Percentiles rank a stretch among this genome's conserved stretches.
These are phyloP conservation scores for Cadophora malorum DNA, from an alignment of 2,329 filamentous ascomycete genomes.

Conservation along the genomic window DNA sequence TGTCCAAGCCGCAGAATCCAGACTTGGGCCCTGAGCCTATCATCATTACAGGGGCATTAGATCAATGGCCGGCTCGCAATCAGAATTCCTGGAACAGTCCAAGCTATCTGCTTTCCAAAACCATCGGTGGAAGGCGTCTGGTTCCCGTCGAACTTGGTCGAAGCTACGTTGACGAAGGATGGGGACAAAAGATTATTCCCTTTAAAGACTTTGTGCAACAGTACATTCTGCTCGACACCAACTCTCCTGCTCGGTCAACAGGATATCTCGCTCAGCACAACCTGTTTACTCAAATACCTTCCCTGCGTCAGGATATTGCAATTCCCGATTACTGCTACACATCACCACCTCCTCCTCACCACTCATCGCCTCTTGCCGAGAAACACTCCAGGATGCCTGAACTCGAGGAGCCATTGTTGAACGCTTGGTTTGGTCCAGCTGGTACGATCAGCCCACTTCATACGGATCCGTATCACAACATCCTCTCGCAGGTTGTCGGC, in stretches of 20 bases:
- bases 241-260: slow-evolving; percentile 46
- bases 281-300: slow-evolving; percentile 82
- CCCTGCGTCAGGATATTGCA: slow-evolving; percentile 74
- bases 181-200: slow-evolving; percentile 81
- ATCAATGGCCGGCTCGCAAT: slow-evolving; percentile 79
- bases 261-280: slow-evolving; percentile 94
- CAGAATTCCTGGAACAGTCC: slow-evolving; percentile 74
- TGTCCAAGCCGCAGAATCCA: slow-evolving; percentile 53
- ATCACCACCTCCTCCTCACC: slow-evolving; percentile 62
- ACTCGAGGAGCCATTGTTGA: slow-evolving; percentile 70
- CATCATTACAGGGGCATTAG: slow-evolving; percentile 70
- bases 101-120: slow-evolving; percentile 74
- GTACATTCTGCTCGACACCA: slow-evolving; percentile 34
- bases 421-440: slow-evolving; percentile 91
- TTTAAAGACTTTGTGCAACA: slow-evolving; percentile 73
- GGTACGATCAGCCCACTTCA: slow-evolving; percentile 92
- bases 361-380: slow-evolving; percentile 52
- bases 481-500: slow-evolving; percentile 88
- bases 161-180: slow-evolving; percentile 85
- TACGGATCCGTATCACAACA: slow-evolving; percentile 92
- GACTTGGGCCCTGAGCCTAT: slow-evolving; percentile 61
- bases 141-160: slow-evolving; percentile 87
- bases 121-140: slow-evolving; percentile 77
- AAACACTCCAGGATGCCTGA: slow-evolving; percentile 49
- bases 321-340: slow-evolving; percentile 88